A percentile compares a stretch with the other conserved stretches of the same genome.
Conservation (phyloP, 768 basidiomycete species). For the Rhodotorula kratochvilovae region DNA sequence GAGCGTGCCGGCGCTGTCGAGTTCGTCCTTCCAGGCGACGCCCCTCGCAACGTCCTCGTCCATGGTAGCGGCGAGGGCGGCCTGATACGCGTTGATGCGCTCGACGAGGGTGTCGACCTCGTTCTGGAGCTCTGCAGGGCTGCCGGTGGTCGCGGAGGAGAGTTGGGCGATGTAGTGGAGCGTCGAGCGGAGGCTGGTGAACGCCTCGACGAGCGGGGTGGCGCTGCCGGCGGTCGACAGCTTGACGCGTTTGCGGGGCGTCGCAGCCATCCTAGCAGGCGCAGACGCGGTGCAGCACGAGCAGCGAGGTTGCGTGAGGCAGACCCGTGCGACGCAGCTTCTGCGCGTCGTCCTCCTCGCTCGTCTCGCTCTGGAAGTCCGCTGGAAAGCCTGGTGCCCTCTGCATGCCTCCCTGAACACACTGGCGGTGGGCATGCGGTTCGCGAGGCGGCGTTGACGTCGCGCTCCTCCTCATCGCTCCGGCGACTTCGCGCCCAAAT, state of each 20-base stretch:
- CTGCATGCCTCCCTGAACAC: too few relatives aligned
- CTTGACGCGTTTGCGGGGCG: not conserved
- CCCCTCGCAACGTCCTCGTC: not conserved
- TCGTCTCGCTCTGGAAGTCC: too few relatives aligned
- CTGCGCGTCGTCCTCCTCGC: too few relatives aligned
- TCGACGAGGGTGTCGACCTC: not conserved
- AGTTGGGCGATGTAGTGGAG: not conserved
- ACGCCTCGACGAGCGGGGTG: not conserved
- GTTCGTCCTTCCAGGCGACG: slow-evolving; percentile 2
- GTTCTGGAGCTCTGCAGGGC: not conserved
- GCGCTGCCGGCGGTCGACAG: not conserved
- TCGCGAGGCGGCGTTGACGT: too few relatives aligned
- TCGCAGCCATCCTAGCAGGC: not conserved
- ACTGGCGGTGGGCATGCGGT: too few relatives aligned
- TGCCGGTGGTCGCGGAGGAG: not conserved
- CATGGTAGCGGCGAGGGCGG: not conserved
- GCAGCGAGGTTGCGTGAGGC: too few relatives aligned
- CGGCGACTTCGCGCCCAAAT: too few relatives aligned
- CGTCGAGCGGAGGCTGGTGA: not conserved
- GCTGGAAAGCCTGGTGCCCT: too few relatives aligned
- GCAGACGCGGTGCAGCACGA: not conserved
- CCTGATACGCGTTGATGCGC: not conserved
- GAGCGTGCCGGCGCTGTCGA: slow-evolving; percentile 1
- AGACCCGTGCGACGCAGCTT: too few relatives aligned
- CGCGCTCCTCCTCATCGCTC: too few relatives aligned